Conservation (phyloP, 1,284 basidiomycete genomes). For the Exobasidium cylindrosporum region DNA sequence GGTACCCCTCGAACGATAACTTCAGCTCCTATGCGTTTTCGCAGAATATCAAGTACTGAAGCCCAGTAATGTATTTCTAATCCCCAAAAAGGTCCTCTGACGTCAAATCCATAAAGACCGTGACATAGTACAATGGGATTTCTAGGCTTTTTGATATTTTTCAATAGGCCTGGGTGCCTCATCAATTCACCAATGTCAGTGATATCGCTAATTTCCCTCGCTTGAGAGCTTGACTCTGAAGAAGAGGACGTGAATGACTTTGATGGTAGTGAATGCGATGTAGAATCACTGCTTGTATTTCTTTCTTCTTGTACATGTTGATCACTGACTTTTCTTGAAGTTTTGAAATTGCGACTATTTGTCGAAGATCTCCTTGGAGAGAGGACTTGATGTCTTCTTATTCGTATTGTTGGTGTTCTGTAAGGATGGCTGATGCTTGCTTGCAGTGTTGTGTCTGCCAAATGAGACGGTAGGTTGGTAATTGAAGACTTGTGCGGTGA, state of each 20-base stretch:
- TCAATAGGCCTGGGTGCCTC: conserved; percentile 32
- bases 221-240: not conserved
- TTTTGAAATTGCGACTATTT: not conserved
- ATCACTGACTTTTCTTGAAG: not conserved
- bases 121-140: conserved; percentile 92
- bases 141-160: conserved; percentile 71
- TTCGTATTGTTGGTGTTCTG: not conserved
- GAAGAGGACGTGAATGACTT: no score
- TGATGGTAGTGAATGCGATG: not conserved
- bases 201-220: not conserved
- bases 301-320: not conserved
- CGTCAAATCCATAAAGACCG: conserved; percentile 84
- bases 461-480: no score
- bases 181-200: conserved; percentile 34
- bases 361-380: not conserved
- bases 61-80: conserved; percentile 88
- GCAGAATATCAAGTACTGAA: conserved; percentile 76
- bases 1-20: conserved; percentile 95
- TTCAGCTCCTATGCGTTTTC: conserved; percentile 79
- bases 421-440: not conserved
- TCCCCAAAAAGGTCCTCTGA: conserved; percentile 70
- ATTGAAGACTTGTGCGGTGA: not conserved
- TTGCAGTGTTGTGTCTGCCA: not conserved
- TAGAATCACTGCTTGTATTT: not conserved
- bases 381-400: no score